Percentiles rank a stretch among this genome's conserved stretches.
Evolutionary conservation across 2,329 filamentous ascomycete species (phyloP).

Genomic region (Colletotrichum tanaceti): DNA sequence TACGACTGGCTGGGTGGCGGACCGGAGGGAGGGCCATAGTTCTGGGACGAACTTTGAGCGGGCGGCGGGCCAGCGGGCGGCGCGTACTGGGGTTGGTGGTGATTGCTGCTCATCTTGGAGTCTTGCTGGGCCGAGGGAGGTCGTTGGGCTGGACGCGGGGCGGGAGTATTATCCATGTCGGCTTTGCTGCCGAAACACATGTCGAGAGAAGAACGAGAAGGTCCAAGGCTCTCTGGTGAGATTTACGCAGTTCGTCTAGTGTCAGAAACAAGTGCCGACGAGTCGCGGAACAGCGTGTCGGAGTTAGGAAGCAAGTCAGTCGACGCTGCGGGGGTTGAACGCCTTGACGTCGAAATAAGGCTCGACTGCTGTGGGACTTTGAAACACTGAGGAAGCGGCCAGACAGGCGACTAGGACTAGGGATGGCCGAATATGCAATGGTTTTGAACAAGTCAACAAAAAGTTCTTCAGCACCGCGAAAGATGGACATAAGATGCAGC

Average conservation of each 20-base stretch:
- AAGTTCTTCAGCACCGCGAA: background rate
- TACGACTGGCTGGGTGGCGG: conserved; percentile 43
- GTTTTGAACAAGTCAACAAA: background rate
- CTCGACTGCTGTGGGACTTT: conserved; percentile 15
- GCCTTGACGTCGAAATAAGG: conserved; percentile 36
- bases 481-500: conserved; percentile 10
- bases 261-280: conserved; percentile 1
- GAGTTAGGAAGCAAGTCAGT: background rate
- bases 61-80: conserved; percentile 43
- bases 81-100: conserved; percentile 43
- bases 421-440: background rate
- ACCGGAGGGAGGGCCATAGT: conserved; percentile 46
- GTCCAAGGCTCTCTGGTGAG: background rate
- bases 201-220: background rate
- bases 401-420: background rate
- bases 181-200: conserved; percentile 66
- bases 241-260: conserved; percentile 34
- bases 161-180: conserved; percentile 52
- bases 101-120: conserved; percentile 45
- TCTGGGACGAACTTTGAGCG: conserved; percentile 12
- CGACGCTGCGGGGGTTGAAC: background rate
- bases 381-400: conserved; percentile 22
- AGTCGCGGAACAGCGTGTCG: conserved; percentile 10
- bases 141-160: conserved; percentile 54
- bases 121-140: conserved; percentile 33